Evolutionary conservation across 1,139 yeast species (phyloP), one percentile per base, ranked within the genome.

Genomic region (Blastobotrys malaysiensis): DNA sequence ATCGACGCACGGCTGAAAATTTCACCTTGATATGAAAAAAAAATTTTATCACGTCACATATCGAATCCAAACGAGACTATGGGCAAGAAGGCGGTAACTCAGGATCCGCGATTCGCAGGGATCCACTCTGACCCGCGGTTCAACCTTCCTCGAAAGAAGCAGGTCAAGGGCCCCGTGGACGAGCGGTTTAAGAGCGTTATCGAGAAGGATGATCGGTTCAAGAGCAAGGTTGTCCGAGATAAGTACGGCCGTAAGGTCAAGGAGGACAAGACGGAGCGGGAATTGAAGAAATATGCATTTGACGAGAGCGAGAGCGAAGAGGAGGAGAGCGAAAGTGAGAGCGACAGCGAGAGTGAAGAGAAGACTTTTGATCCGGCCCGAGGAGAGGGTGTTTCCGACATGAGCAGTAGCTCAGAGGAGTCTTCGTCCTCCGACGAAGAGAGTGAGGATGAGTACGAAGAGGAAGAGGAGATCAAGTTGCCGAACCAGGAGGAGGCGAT

Each of bases 51-150:
- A 48, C 22, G 26, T n/a, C 44, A 36, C 39, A 39, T n/a, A 48
- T 22, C 26, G 48, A 48, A 20, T 2, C 50, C 18, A 36, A 16
- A 18, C 36, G 52, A 46, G 20, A 51, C 46, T 21, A 26, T n/a
- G 13, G 48, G 48, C n/a, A 57, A 51, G 49, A 53, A 51, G 50
- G 75, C 80, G 1, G 75, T 80, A 14, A 79, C 84, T 1, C 65
- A 70, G 2, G 97, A 90, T 71, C 79, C 84, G 16, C 81, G 99
- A 67, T 93, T 93, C 71, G 74, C 86, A 19, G 76, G 84, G 4
- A 87, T 91, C 5, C 90, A 86, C 64, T 82, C 79, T 61, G 99
- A 95, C 70, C 98, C 99, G 2, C 78, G 97, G 61, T 93, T 93
- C 73, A 84, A 81, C 60, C 73, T 82, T 46, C 93, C 97, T 3